These are phyloP conservation scores for Candida germanica DNA, from an alignment of 805 yeast genomes.

Conservation along the genomic window DNA sequence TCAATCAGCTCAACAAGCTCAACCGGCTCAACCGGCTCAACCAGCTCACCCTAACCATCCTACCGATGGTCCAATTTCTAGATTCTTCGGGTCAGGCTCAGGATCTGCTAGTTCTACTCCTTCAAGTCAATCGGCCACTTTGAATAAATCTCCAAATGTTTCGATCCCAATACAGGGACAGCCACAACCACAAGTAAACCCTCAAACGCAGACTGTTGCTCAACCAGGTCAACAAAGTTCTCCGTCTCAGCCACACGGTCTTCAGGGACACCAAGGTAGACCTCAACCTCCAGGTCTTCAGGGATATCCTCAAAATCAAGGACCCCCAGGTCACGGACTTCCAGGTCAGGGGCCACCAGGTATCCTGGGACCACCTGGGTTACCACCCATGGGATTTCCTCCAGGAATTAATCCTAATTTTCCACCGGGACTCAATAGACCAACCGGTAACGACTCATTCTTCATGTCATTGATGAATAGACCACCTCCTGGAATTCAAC, in stretches of 20 bases:
- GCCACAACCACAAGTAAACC: too few species aligned
- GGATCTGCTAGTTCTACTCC: constrained; percentile 7
- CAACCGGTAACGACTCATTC: constrained; percentile 37
- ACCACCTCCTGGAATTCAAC: constrained; percentile 1
- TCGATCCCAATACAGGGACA: too few species aligned
- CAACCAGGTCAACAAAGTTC: too few species aligned
- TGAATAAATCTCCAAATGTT: constrained; percentile 6
- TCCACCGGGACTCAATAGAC: not conserved
- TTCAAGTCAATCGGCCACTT: constrained; percentile 1
- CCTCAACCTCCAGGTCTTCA: constrained; percentile 7
- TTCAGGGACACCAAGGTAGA: too few species aligned
- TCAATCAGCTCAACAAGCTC: not conserved
- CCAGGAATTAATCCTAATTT: constrained; percentile 6
- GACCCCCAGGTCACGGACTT: constrained; percentile 11
- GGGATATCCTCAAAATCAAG: constrained; percentile 9
- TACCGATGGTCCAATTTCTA: constrained; percentile 12
- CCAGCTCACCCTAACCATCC: not conserved
- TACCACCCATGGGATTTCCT: constrained; percentile 9
- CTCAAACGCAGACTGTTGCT: too few species aligned
- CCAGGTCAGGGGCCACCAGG: constrained; percentile 1
- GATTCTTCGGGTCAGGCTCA: constrained; percentile 16
- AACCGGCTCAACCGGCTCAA: not conserved
- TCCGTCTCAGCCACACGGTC: too few species aligned
- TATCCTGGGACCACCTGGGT: constrained; percentile 8
- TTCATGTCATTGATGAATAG: constrained; percentile 44